Conservation (phyloP, 2,329 filamentous ascomycete genomes). For the Fusarium papillatum region DNA sequence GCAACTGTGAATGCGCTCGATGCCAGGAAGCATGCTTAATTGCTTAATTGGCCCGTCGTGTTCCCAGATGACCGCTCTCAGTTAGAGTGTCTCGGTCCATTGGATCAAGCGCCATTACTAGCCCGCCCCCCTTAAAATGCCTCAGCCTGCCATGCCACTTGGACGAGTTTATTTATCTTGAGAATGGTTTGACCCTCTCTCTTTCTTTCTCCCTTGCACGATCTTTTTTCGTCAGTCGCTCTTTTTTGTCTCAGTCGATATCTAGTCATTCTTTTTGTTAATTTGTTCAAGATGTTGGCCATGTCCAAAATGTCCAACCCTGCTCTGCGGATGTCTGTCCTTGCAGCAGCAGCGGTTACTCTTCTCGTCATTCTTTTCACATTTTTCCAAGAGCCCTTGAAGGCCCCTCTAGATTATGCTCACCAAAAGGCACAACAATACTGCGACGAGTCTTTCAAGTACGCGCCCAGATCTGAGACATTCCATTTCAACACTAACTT, state of each 20-base stretch:
- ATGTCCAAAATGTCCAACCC: constrained; percentile 21
- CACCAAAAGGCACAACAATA: constrained; percentile 30
- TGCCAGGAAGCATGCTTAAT: constrained; percentile 1
- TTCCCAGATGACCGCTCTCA: neutral
- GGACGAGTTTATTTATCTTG: neutral
- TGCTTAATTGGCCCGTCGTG: constrained; percentile 2
- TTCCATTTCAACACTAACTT: constrained; percentile 3
- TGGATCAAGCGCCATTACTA: neutral
- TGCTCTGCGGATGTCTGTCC: constrained; percentile 19
- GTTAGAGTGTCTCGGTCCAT: neutral
- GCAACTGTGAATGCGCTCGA: neutral
- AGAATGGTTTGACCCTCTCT: neutral
- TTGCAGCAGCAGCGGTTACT: constrained; percentile 11
- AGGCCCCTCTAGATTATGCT: constrained; percentile 24
- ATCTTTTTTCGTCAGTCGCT: neutral
- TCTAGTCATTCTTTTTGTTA: neutral
- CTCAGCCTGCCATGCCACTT: constrained; percentile 1
- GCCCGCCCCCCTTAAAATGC: neutral
- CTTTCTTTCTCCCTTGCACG: neutral
- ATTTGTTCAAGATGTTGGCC: constrained; percentile 21
- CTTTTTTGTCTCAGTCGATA: neutral
- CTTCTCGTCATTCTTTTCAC: constrained; percentile 31
- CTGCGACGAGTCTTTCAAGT: constrained; percentile 14
- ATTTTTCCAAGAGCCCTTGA: constrained; percentile 19
- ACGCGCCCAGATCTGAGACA: neutral